Percentiles rank a stretch among this genome's conserved stretches.
These are phyloP conservation scores for Chionographis japonica DNA, from an alignment of 106 monocot genomes.

Conservation along the genomic window DNA sequence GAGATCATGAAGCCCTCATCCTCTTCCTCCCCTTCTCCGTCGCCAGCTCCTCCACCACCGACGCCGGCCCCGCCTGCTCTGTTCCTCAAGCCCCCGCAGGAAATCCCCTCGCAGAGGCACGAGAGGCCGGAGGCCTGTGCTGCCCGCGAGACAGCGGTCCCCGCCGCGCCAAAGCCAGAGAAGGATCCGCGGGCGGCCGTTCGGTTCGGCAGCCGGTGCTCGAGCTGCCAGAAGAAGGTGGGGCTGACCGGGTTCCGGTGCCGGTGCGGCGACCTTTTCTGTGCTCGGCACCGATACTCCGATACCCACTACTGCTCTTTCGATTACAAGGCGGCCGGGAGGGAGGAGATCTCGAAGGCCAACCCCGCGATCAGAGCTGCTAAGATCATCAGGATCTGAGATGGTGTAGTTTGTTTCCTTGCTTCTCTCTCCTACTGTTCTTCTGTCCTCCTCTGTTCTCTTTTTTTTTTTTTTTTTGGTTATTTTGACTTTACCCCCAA, in stretches of 20 bases:
- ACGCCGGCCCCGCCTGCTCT: conserved; percentile 14
- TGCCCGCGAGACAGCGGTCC: not conserved
- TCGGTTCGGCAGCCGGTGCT: conserved; percentile 43
- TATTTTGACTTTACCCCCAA: no score
- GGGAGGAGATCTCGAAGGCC: conserved; percentile 81
- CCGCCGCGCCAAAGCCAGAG: not conserved
- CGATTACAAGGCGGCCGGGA: conserved; percentile 81
- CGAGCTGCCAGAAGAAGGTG: conserved; percentile 60
- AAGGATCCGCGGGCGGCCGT: conserved; percentile 10
- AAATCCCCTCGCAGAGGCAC: conserved; percentile 15
- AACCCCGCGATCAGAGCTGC: conserved; percentile 78
- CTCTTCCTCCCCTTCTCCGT: conserved; percentile 38
- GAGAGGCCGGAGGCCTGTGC: conserved; percentile 6
- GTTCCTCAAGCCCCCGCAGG: conserved; percentile 40
- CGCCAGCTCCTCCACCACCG: conserved; percentile 20
- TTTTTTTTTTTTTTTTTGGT: no score
- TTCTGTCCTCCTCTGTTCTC: no score
- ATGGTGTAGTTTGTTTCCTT: no score
- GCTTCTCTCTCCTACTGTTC: no score
- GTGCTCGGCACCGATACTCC: conserved; percentile 64
- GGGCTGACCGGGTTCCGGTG: conserved; percentile 87
- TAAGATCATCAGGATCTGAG: conserved; percentile 86
- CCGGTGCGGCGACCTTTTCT: conserved; percentile 87
- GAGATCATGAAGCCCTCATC: conserved; percentile 68
- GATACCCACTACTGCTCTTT: conserved; percentile 77